Evolutionary conservation across 2,329 filamentous ascomycete genomes (phyloP).

Genomic region (Elsinoe batatas): DNA sequence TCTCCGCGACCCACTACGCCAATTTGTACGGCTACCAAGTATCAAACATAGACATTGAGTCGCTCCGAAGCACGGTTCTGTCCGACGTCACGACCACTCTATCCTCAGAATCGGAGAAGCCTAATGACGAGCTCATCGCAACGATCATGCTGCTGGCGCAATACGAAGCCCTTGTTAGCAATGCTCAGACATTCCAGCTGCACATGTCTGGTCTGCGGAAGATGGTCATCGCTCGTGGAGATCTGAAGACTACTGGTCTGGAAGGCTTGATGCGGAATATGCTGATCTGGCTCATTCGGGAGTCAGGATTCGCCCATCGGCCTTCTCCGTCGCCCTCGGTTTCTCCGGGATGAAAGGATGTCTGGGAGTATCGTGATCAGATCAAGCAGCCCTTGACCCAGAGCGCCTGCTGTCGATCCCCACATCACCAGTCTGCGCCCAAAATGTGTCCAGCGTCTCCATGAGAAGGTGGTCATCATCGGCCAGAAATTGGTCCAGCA

Average conservation of each 20-base stretch:
- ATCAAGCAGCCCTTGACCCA: background rate
- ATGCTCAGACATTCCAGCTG: slow-evolving; percentile 32
- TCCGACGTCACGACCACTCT: slow-evolving; percentile 34
- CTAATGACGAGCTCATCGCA: slow-evolving; percentile 36
- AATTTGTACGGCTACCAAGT: slow-evolving; percentile 23
- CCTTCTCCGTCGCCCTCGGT: background rate
- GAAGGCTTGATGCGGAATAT: slow-evolving; percentile 38
- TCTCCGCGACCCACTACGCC: slow-evolving; percentile 34
- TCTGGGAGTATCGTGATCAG: background rate
- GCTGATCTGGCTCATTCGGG: slow-evolving; percentile 19
- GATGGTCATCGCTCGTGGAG: slow-evolving; percentile 40
- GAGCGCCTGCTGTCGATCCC: background rate
- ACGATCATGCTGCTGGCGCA: slow-evolving; percentile 44
- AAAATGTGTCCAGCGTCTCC: background rate
- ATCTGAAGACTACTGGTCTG: slow-evolving; percentile 30
- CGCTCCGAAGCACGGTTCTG: slow-evolving; percentile 37
- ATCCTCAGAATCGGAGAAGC: slow-evolving; percentile 20
- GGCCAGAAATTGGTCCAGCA: background rate
- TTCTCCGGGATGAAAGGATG: background rate
- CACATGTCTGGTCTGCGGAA: slow-evolving; percentile 40
- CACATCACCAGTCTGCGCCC: background rate
- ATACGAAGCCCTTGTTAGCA: slow-evolving; percentile 43
- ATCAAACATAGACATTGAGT: slow-evolving; percentile 29
- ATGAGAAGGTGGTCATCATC: background rate
- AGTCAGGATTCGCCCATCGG: background rate